Conservation (phyloP, 352 stramenopile genomes). For the Nothophytophthora sp. region DNA sequence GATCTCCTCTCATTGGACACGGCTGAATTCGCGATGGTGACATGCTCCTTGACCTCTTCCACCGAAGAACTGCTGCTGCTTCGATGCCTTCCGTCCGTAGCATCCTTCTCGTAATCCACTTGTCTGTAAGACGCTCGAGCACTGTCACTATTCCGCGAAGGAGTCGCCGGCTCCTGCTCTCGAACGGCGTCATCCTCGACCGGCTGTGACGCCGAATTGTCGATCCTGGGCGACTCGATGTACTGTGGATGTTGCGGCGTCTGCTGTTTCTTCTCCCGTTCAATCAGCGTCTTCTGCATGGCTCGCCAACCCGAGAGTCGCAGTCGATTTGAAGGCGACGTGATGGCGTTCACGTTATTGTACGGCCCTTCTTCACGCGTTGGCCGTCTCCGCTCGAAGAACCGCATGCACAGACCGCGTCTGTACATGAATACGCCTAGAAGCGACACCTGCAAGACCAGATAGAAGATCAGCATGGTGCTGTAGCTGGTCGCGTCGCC, state of each 20-base stretch:
- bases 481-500: slow-evolving; percentile 37
- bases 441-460: slow-evolving; percentile 63
- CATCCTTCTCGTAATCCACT: slow-evolving; percentile 6
- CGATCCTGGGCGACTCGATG: slow-evolving; percentile 20
- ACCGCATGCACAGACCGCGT: slow-evolving; percentile 38
- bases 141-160: slow-evolving; percentile 10
- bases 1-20: slow-evolving; percentile 21
- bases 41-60: slow-evolving; percentile 3
- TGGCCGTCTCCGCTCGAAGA: slow-evolving; percentile 12
- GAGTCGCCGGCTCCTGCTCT: slow-evolving; percentile 4
- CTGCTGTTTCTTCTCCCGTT: slow-evolving; percentile 56
- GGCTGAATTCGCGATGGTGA: slow-evolving; percentile 14
- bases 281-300: slow-evolving; percentile 55
- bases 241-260: slow-evolving; percentile 23
- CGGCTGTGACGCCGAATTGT: slow-evolving; percentile 1
- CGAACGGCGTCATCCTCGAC: neutral
- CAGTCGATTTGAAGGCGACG: slow-evolving; percentile 67
- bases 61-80: slow-evolving; percentile 2
- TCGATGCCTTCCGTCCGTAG: neutral
- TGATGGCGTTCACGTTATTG: slow-evolving; percentile 72
- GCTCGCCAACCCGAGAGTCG: slow-evolving; percentile 62
- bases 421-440: slow-evolving; percentile 64
- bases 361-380: slow-evolving; percentile 47
- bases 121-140: slow-evolving; percentile 13
- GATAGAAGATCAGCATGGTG: slow-evolving; percentile 67